These are phyloP conservation scores for Lachnellula willkommii DNA, from an alignment of 2,329 filamentous ascomycete species.

Conservation along the genomic window DNA sequence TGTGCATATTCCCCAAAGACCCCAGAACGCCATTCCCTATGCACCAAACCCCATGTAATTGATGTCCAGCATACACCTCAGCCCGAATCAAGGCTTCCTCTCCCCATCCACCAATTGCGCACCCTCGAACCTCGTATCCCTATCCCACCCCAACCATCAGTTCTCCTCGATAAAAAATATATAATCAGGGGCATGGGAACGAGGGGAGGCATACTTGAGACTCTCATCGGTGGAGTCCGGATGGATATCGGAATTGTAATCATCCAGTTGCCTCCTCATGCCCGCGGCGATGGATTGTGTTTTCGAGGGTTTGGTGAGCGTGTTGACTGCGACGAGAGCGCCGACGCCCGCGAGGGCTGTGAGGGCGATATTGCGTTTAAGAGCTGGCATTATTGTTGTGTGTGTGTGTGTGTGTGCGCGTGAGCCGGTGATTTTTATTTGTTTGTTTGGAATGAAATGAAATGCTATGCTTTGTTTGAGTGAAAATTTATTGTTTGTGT, in stretches of 20 bases:
- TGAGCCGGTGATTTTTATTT: background rate
- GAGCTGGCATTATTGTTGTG: background rate
- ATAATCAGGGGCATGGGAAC: background rate
- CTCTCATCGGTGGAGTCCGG: constrained; percentile 9
- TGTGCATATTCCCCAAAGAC: too few species aligned
- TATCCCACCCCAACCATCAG: background rate
- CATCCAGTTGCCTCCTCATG: constrained; percentile 17
- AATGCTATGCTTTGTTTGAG: background rate
- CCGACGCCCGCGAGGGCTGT: constrained; percentile 15
- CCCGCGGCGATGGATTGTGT: constrained; percentile 12
- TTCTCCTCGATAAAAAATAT: background rate
- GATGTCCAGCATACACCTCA: too few species aligned
- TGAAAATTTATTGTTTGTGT: background rate
- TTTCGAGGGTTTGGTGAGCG: constrained; percentile 10
- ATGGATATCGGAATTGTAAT: constrained; percentile 14
- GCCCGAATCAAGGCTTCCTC: too few species aligned
- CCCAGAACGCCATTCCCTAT: too few species aligned
- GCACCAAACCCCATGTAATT: too few species aligned
- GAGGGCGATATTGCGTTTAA: constrained; percentile 9
- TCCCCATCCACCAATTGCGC: too few species aligned
- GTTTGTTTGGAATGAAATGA: background rate
- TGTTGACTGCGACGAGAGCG: constrained; percentile 12
- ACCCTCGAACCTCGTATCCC: too few species aligned
- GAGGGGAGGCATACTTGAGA: constrained; percentile 4
- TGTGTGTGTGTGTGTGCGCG: background rate